Conservation (phyloP, 306 rosid genomes). For the Medicago ruthenica region DNA sequence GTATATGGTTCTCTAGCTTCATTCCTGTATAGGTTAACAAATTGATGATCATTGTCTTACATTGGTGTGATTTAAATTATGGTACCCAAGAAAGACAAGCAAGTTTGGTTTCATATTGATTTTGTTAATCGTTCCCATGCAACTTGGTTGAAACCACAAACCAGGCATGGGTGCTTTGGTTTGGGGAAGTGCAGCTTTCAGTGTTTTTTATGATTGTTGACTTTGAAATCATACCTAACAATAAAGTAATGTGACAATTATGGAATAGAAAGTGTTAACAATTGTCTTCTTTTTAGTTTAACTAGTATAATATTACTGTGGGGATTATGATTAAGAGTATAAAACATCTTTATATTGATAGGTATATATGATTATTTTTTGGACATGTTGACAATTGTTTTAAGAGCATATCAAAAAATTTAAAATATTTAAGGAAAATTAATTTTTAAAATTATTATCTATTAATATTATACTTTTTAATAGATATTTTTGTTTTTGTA, state of each 20-base stretch:
- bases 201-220: background rate
- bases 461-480: background rate
- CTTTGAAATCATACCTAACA: background rate
- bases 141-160: background rate
- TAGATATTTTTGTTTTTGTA: no score
- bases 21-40: background rate
- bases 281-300: no score
- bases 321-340: no score
- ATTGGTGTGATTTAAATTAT: background rate
- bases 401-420: no score
- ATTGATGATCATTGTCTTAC: background rate
- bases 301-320: no score
- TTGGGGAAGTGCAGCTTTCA: background rate
- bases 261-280: background rate
- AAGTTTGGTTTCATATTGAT: background rate
- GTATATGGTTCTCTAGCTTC: background rate
- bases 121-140: background rate
- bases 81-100: background rate
- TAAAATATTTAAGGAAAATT: no score
- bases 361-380: no score
- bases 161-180: background rate
- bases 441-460: no score
- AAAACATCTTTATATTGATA: no score
- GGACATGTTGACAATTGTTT: no score
- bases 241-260: no score